Conservation (phyloP, 108 stramenopile genomes). For the Schizochytrium sp. region DNA sequence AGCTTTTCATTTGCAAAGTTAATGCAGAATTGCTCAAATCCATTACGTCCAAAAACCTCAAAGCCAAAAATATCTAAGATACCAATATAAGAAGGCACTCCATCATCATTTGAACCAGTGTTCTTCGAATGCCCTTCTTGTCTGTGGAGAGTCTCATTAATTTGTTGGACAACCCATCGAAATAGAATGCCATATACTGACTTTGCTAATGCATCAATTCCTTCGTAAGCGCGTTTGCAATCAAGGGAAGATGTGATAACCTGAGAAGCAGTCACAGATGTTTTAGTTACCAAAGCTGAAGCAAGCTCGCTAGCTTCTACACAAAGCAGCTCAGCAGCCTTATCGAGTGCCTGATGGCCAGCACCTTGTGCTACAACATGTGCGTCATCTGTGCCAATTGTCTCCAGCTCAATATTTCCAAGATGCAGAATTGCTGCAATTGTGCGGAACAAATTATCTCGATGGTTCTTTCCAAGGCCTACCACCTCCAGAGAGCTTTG, state of each 20-base stretch:
- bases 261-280: conserved; percentile 79
- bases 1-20: conserved; percentile 81
- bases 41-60: conserved; percentile 73
- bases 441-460: conserved; percentile 79
- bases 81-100: conserved; percentile 62
- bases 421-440: conserved; percentile 90
- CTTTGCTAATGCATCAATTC: conserved; percentile 93
- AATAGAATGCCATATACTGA: conserved; percentile 92
- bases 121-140: conserved; percentile 7
- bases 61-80: conserved; percentile 76
- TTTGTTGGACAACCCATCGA: conserved; percentile 87
- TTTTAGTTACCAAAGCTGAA: conserved; percentile 79
- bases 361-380: background rate
- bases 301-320: conserved; percentile 83
- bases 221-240: conserved; percentile 84
- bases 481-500: conserved; percentile 44
- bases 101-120: background rate
- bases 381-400: conserved; percentile 65
- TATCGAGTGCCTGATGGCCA: conserved; percentile 62
- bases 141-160: conserved; percentile 86
- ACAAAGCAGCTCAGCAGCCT: conserved; percentile 84
- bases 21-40: conserved; percentile 78
- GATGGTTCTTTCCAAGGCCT: conserved; percentile 75
- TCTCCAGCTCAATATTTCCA: conserved; percentile 88
- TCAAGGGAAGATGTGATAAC: conserved; percentile 77